Evolutionary conservation across 2,329 filamentous ascomycete species (phyloP).

Genomic region (Nothophaeocryptopus gaeumannii): DNA sequence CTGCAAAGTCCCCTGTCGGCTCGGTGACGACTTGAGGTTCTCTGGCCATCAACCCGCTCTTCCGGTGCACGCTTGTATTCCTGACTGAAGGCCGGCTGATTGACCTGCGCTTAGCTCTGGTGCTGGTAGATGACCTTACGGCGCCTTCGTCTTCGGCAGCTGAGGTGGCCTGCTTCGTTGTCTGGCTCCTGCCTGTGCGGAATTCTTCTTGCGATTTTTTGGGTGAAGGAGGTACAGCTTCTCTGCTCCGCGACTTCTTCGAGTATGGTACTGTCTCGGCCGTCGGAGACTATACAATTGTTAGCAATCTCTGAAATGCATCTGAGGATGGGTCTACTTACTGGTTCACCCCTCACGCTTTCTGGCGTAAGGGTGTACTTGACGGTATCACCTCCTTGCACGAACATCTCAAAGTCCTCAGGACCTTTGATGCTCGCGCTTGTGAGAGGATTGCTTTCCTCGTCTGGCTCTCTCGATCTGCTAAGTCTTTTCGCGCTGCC

Average conservation of each 20-base stretch:
- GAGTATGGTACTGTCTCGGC: constrained; percentile 12
- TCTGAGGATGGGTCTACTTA: constrained; percentile 31
- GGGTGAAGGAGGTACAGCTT: constrained; percentile 10
- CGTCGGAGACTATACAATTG: constrained; percentile 9
- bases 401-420: constrained; percentile 48
- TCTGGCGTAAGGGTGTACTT: constrained; percentile 52
- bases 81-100: constrained; percentile 32
- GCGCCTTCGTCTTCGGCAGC: constrained; percentile 17
- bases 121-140: constrained; percentile 11
- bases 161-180: constrained; percentile 22
- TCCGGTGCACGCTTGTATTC: constrained; percentile 32
- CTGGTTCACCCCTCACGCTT: constrained; percentile 44
- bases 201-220: constrained; percentile 17
- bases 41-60: constrained; percentile 52
- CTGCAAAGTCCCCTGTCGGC: constrained; percentile 77
- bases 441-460: constrained; percentile 24
- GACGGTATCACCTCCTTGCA: constrained; percentile 48
- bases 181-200: constrained; percentile 22
- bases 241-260: constrained; percentile 15
- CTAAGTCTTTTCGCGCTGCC: constrained; percentile 22
- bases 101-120: constrained; percentile 28
- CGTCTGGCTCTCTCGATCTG: constrained; percentile 11
- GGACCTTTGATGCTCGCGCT: constrained; percentile 35
- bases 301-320: not conserved
- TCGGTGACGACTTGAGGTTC: constrained; percentile 71